Percentiles rank a stretch among this genome's conserved stretches.
These are phyloP conservation scores for Prunus armeniaca DNA, from an alignment of 306 rosid species.

Conservation along the genomic window DNA sequence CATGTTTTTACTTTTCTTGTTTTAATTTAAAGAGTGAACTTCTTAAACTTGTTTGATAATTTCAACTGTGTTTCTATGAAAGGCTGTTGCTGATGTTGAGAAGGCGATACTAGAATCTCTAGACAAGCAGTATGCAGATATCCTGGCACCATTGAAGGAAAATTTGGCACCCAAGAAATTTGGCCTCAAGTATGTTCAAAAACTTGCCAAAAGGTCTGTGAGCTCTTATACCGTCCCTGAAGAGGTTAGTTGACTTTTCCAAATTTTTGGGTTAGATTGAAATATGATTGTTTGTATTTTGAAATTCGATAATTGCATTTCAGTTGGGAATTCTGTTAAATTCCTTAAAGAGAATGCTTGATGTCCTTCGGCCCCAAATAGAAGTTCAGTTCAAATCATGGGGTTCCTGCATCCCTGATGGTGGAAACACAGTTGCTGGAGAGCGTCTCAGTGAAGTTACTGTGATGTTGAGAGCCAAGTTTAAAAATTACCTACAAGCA, in stretches of 20 bases:
- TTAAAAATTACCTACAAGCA: constrained; percentile 83
- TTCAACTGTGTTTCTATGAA: constrained; percentile 9
- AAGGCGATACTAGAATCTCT: constrained; percentile 85
- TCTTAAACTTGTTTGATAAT: constrained; percentile 2
- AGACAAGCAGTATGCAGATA: constrained; percentile 95
- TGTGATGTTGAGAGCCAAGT: constrained; percentile 94
- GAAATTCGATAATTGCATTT: constrained; percentile 23
- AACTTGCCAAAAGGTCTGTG: constrained; percentile 75
- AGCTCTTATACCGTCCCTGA: constrained; percentile 71
- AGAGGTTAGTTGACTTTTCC: constrained; percentile 56
- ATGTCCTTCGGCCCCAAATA: constrained; percentile 75
- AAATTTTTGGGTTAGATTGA: background rate
- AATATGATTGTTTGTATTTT: background rate
- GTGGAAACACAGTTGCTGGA: constrained; percentile 80
- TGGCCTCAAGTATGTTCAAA: constrained; percentile 95
- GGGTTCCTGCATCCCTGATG: constrained; percentile 89
- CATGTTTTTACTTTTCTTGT: background rate
- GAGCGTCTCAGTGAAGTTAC: constrained; percentile 98
- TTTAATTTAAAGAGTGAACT: background rate
- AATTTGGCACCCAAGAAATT: constrained; percentile 84
- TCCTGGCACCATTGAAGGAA: constrained; percentile 84
- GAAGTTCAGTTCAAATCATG: constrained; percentile 89
- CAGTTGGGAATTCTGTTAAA: constrained; percentile 89
- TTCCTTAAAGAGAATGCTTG: constrained; percentile 93
- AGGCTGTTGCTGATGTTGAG: constrained; percentile 92